phyloP scores from a whole-genome alignment of 1,139 yeast species.

The Protomyces arabidopsidicola region DNA sequence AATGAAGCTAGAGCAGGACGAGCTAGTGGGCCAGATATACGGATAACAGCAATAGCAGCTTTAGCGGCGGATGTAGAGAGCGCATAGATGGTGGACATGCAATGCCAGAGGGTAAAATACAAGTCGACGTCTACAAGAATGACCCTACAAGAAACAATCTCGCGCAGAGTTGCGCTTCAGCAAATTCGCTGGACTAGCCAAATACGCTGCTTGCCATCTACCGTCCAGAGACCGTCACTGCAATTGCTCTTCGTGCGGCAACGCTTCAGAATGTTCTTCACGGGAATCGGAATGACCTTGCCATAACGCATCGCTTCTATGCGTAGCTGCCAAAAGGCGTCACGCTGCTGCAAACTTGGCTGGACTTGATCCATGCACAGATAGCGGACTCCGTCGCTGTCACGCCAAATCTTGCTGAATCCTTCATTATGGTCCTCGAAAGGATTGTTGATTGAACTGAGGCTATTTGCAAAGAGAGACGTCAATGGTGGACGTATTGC shows the following conservation, averaged over 20 bases:
- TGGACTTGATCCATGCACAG: background rate
- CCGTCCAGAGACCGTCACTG: background rate
- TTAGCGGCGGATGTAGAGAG: conserved; percentile 76
- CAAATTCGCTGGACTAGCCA: background rate
- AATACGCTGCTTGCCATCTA: background rate
- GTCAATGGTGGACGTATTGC: background rate
- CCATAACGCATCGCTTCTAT: background rate
- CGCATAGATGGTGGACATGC: conserved; percentile 70
- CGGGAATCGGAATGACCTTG: background rate
- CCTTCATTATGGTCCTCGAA: background rate
- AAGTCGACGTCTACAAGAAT: no score
- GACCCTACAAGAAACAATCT: no score
- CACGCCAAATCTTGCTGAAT: background rate
- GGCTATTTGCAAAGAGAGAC: background rate
- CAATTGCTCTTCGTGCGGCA: background rate
- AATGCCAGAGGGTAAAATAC: background rate
- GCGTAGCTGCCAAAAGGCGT: background rate
- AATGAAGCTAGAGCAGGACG: conserved; percentile 28
- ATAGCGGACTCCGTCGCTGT: background rate
- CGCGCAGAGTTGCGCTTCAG: background rate
- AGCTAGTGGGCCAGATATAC: conserved; percentile 73
- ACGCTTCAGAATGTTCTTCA: background rate
- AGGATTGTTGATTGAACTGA: background rate
- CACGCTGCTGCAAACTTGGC: background rate
- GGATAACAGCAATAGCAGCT: conserved; percentile 80